Conservation (phyloP, 2,329 filamentous ascomycete species). For the Neofusicoccum parvum region DNA sequence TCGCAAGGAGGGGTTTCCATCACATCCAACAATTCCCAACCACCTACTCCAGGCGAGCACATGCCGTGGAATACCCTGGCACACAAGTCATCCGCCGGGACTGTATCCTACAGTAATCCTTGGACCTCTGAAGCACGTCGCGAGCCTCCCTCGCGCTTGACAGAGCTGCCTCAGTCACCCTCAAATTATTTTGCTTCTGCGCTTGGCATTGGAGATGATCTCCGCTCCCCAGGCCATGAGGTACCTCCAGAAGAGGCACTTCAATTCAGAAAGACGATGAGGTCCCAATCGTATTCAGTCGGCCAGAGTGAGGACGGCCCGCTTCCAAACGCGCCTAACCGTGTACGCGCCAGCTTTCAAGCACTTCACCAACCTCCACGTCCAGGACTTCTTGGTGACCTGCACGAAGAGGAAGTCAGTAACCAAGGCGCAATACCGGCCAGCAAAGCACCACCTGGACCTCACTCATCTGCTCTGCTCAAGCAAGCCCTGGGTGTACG, state of each 20-base stretch:
- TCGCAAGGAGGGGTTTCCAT: constrained; percentile 72
- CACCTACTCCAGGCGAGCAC: constrained; percentile 73
- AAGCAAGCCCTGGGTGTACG: constrained; percentile 18
- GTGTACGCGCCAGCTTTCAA: constrained; percentile 53
- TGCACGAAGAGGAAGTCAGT: constrained; percentile 37
- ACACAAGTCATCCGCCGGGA: constrained; percentile 41
- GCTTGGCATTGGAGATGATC: constrained; percentile 7
- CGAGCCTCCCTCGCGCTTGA: constrained; percentile 20
- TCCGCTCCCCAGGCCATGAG: constrained; percentile 14
- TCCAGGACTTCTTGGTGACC: constrained; percentile 72
- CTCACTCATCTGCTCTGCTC: constrained; percentile 15
- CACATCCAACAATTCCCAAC: constrained; percentile 78
- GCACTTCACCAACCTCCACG: constrained; percentile 77
- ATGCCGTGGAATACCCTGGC: constrained; percentile 44
- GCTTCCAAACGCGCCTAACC: neutral
- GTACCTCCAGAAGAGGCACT: constrained; percentile 9
- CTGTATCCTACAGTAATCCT: constrained; percentile 46
- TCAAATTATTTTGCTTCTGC: constrained; percentile 12
- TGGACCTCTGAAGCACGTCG: constrained; percentile 26
- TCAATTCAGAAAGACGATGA: constrained; percentile 69
- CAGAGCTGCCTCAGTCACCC: constrained; percentile 34
- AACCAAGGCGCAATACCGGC: neutral
- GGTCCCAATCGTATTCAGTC: constrained; percentile 95
- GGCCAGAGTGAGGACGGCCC: constrained; percentile 70
- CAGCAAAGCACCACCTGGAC: constrained; percentile 15